Evolutionary conservation across 139 green algal genomes (phyloP).

Genomic region (Chlorella vulgaris): DNA sequence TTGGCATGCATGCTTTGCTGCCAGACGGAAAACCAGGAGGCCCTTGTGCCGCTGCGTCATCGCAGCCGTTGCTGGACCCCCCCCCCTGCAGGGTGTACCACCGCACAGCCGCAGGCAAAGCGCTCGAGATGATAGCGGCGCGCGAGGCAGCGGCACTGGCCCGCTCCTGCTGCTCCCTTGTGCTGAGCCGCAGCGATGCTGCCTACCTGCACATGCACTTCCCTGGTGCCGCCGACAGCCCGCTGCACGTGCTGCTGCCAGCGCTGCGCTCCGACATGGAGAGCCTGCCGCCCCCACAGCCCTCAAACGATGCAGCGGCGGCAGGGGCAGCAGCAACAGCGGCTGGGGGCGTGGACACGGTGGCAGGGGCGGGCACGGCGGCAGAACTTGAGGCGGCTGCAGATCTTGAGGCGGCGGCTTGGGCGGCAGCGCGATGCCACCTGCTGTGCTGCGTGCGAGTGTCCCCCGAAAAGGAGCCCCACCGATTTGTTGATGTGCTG

Average conservation of each 20-base stretch:
- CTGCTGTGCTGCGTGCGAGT: conserved; percentile 79
- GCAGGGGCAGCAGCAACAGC: too few relatives aligned
- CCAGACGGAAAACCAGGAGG: not conserved
- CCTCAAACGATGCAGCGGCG: not conserved
- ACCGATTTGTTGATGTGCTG: conserved; percentile 72
- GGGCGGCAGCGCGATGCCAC: conserved; percentile 33
- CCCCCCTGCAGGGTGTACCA: conserved; percentile 44
- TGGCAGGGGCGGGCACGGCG: too few relatives aligned
- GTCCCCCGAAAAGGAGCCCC: conserved; percentile 82
- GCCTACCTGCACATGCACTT: conserved; percentile 48
- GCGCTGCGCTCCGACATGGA: conserved; percentile 71
- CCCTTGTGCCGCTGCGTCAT: not conserved
- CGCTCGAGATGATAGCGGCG: conserved; percentile 25
- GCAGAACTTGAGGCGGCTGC: too few relatives aligned
- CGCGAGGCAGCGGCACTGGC: conserved; percentile 40
- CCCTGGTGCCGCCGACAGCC: not conserved
- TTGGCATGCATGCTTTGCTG: not conserved
- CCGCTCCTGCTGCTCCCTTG: conserved; percentile 51
- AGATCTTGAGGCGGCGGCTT: not conserved
- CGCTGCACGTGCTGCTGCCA: conserved; percentile 67
- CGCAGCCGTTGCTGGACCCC: not conserved
- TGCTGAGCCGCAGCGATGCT: conserved; percentile 62
- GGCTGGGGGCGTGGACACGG: too few relatives aligned
- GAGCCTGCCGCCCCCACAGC: conserved; percentile 22
- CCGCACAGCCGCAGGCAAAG: conserved; percentile 32